Conservation (phyloP, 805 yeast genomes). For the Wickerhamiella galacta region DNA sequence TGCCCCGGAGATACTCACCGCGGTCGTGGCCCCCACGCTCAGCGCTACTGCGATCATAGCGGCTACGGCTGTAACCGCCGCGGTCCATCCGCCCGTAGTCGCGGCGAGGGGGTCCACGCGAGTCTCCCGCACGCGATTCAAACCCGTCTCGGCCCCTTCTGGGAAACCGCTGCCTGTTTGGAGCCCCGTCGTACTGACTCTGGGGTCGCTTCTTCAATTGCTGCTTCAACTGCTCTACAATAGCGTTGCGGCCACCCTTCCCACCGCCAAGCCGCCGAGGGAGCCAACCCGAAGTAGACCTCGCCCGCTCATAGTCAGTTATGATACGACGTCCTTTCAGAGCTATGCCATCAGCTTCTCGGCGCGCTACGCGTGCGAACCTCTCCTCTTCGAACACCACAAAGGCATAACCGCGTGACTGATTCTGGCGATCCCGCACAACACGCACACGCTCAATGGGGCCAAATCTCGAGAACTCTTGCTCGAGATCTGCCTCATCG, state of each 20-base stretch:
- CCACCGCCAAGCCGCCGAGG: slow-evolving; percentile 65
- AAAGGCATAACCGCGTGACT: slow-evolving; percentile 73
- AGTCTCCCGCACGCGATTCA: no score
- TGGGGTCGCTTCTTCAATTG: no score
- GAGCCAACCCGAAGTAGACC: slow-evolving; percentile 23
- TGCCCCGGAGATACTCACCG: no score
- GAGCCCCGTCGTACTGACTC: no score
- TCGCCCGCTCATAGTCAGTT: slow-evolving; percentile 26
- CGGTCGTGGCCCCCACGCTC: no score
- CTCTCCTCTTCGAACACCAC: slow-evolving; percentile 45
- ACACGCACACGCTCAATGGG: slow-evolving; percentile 45
- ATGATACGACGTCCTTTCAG: slow-evolving; percentile 36
- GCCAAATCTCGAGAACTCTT: slow-evolving; percentile 49
- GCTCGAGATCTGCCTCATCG: slow-evolving; percentile 52
- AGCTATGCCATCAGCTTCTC: slow-evolving; percentile 36
- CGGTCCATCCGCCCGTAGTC: no score
- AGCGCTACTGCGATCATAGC: no score
- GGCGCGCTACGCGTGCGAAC: slow-evolving; percentile 46
- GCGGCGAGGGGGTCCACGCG: no score
- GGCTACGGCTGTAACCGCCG: no score
- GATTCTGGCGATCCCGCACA: slow-evolving; percentile 36
- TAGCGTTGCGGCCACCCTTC: slow-evolving; percentile 66
- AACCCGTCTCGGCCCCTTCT: no score
- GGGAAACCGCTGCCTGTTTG: no score
- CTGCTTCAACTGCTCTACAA: slow-evolving; percentile 16